A percentile compares a stretch with the other conserved stretches of the same genome.
Conservation (phyloP, 1,139 yeast species). For the Lodderomyces orthopsilosis region DNA sequence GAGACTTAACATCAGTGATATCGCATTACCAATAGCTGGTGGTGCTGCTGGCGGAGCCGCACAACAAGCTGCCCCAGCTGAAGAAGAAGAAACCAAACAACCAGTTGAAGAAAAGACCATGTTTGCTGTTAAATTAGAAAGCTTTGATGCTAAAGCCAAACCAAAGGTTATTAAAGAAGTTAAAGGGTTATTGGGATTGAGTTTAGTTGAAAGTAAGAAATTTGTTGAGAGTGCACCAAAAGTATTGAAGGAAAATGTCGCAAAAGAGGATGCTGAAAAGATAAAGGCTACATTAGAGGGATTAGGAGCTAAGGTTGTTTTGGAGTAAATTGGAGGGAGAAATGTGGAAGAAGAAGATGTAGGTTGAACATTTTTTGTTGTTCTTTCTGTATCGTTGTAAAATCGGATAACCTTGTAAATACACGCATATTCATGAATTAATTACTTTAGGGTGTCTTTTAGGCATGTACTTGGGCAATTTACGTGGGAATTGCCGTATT, state of each 20-base stretch:
- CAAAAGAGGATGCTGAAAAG: slow-evolving; percentile 89
- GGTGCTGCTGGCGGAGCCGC: slow-evolving; percentile 39
- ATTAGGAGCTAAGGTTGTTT: slow-evolving; percentile 86
- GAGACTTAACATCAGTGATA: slow-evolving; percentile 88
- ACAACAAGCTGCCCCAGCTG: slow-evolving; percentile 63
- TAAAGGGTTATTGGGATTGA: slow-evolving; percentile 84
- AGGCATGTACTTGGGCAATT: too few relatives aligned
- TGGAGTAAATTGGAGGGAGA: slow-evolving; percentile 55
- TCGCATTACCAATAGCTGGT: slow-evolving; percentile 77
- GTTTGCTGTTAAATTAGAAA: slow-evolving; percentile 86
- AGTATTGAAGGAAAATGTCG: slow-evolving; percentile 78
- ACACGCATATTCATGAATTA: too few relatives aligned
- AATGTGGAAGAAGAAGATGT: background rate
- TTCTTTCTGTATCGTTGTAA: background rate
- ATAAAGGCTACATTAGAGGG: slow-evolving; percentile 91
- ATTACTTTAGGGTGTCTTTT: too few relatives aligned
- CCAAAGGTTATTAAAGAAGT: slow-evolving; percentile 98
- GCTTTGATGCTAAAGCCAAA: slow-evolving; percentile 91
- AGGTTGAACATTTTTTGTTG: background rate
- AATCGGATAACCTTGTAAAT: background rate
- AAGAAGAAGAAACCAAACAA: slow-evolving; percentile 73
- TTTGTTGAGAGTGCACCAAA: slow-evolving; percentile 98
- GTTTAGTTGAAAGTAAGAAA: slow-evolving; percentile 95
- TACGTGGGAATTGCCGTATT: too few relatives aligned
- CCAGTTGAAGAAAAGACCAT: slow-evolving; percentile 91